A percentile compares a stretch with the other conserved stretches of the same genome.
These are phyloP conservation scores for Phytophthora pini DNA, from an alignment of 352 stramenopile species.

Conservation along the genomic window DNA sequence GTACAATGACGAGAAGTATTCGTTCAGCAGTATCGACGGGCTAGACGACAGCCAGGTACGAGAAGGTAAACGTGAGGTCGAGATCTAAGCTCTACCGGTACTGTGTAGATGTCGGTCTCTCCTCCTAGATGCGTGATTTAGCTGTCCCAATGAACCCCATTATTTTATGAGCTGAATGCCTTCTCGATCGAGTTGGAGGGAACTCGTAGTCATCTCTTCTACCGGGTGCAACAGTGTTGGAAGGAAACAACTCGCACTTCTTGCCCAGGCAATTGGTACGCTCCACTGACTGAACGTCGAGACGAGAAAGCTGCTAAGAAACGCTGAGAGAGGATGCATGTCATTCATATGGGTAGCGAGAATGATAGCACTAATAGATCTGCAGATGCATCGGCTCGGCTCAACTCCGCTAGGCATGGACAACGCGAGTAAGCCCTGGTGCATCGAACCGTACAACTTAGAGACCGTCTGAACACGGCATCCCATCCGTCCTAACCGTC, in stretches of 20 bases:
- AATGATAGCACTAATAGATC: conserved; percentile 25
- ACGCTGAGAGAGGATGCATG: conserved; percentile 12
- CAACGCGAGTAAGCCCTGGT: neutral
- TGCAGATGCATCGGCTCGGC: conserved; percentile 12
- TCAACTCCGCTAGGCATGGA: neutral
- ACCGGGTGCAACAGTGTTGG: conserved; percentile 2
- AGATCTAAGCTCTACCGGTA: conserved; percentile 51
- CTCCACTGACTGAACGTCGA: neutral
- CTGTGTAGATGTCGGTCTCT: neutral
- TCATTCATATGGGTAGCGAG: conserved; percentile 32
- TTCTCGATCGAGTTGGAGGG: neutral
- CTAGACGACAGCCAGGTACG: conserved; percentile 48
- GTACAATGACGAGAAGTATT: conserved; percentile 87
- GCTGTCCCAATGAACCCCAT: conserved; percentile 27
- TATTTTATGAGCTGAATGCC: conserved; percentile 35
- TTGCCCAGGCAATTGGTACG: no score
- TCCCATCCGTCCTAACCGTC: neutral
- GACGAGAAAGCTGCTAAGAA: conserved; percentile 2
- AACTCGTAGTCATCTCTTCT: conserved; percentile 6
- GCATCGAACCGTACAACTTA: conserved; percentile 2
- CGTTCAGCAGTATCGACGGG: conserved; percentile 58
- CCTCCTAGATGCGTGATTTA: conserved; percentile 32
- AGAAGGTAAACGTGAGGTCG: conserved; percentile 60
- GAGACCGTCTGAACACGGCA: neutral
- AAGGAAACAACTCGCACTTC: neutral